A percentile compares a stretch with the other conserved stretches of the same genome.
Evolutionary conservation across 1,139 yeast species (phyloP).

Genomic region (Nakaseomyces glabratus): DNA sequence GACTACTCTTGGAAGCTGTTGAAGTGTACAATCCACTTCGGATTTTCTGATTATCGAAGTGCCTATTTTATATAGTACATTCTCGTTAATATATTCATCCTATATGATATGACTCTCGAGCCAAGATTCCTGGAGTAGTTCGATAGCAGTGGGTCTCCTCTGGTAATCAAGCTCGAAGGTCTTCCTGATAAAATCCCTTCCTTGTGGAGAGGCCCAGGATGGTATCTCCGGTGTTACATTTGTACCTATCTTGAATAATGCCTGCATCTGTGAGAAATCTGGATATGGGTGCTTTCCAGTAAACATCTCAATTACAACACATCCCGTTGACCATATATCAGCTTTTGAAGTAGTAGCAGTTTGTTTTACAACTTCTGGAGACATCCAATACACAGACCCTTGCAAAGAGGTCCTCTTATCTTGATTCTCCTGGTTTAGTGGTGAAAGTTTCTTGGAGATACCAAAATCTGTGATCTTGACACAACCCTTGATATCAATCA

Average conservation of each 20-base stretch:
- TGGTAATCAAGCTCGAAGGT: slow-evolving; percentile 71
- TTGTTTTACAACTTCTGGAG: slow-evolving; percentile 93
- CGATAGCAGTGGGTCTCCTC: slow-evolving; percentile 65
- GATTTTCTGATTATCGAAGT: too few species aligned
- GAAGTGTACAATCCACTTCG: too few species aligned
- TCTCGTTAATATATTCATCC: not conserved
- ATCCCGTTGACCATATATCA: slow-evolving; percentile 94
- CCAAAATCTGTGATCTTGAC: slow-evolving; percentile 94
- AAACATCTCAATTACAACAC: slow-evolving; percentile 86
- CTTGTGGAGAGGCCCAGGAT: slow-evolving; percentile 61
- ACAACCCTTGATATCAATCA: slow-evolving; percentile 83
- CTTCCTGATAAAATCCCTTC: slow-evolving; percentile 52
- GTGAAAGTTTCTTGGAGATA: slow-evolving; percentile 60
- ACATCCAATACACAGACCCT: slow-evolving; percentile 98
- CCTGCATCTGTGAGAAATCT: slow-evolving; percentile 90
- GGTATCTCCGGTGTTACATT: slow-evolving; percentile 72
- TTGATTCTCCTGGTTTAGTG: slow-evolving; percentile 23
- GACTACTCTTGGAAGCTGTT: too few species aligned
- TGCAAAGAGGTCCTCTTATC: slow-evolving; percentile 72
- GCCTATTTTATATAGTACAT: not conserved
- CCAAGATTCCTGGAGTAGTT: slow-evolving; percentile 48
- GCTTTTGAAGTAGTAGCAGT: slow-evolving; percentile 83
- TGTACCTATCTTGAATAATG: slow-evolving; percentile 85
- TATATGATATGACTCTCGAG: slow-evolving; percentile 20
- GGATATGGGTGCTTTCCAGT: slow-evolving; percentile 95